These are phyloP conservation scores for Plectosphaerella cucumerina DNA, from an alignment of 2,329 filamentous ascomycete genomes.

Conservation along the genomic window DNA sequence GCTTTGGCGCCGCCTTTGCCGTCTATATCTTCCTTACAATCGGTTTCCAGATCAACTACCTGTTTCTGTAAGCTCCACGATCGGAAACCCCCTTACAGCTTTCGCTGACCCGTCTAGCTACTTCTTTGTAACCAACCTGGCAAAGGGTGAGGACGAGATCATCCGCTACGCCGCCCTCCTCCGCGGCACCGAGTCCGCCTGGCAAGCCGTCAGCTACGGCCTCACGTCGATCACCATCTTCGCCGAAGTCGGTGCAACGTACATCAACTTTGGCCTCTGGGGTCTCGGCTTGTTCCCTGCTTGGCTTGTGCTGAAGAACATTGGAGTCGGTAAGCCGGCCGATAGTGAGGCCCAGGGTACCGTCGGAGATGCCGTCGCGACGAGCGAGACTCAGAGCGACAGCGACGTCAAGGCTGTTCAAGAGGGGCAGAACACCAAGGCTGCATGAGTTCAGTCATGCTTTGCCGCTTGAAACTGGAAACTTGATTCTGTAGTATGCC, in stretches of 20 bases:
- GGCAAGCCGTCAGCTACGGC: conserved; percentile 70
- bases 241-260: conserved; percentile 61
- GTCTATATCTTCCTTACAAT: conserved; percentile 64
- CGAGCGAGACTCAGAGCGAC: conserved; percentile 11
- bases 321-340: conserved; percentile 31
- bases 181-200: conserved; percentile 67
- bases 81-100: neutral
- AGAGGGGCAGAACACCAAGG: neutral
- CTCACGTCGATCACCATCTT: conserved; percentile 58
- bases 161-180: conserved; percentile 65
- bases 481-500: too few species aligned
- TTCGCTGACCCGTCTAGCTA: conserved; percentile 41
- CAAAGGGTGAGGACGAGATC: conserved; percentile 56
- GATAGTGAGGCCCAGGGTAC: neutral
- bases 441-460: neutral
- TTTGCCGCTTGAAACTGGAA: too few species aligned
- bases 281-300: conserved; percentile 58
- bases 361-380: neutral
- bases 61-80: conserved; percentile 53
- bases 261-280: conserved; percentile 69
- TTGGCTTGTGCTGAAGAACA: conserved; percentile 60
- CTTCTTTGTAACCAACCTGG: conserved; percentile 66
- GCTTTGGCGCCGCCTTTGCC: conserved; percentile 63
- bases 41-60: conserved; percentile 70
- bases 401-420: conserved; percentile 5